phyloP scores from a whole-genome alignment of 352 stramenopile species.

The Pseudoperonospora humuli region DNA sequence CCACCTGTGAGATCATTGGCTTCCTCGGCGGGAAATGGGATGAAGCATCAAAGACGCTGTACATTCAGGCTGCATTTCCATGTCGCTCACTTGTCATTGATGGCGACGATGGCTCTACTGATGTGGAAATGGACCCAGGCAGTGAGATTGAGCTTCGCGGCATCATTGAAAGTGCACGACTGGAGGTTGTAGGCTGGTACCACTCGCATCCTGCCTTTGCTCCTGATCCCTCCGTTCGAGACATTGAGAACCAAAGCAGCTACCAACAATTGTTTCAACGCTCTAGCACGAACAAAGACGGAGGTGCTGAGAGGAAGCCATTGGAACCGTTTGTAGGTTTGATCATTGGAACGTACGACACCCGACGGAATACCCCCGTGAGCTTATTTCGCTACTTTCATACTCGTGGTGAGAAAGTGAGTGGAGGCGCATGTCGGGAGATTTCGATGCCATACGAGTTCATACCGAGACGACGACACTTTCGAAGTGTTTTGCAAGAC shows the following conservation, averaged over 20 bases:
- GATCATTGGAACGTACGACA: slow-evolving; percentile 92
- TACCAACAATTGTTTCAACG: slow-evolving; percentile 90
- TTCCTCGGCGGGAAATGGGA: slow-evolving; percentile 90
- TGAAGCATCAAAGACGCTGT: slow-evolving; percentile 67
- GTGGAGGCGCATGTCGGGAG: slow-evolving; percentile 33
- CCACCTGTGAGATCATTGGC: slow-evolving; percentile 91
- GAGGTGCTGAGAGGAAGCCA: slow-evolving; percentile 14
- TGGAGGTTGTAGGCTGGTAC: slow-evolving; percentile 93
- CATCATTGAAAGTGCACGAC: slow-evolving; percentile 81
- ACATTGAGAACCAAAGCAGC: slow-evolving; percentile 92
- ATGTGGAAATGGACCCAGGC: slow-evolving; percentile 93
- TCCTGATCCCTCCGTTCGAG: slow-evolving; percentile 87
- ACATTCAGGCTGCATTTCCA: slow-evolving; percentile 90
- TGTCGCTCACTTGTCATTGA: slow-evolving; percentile 85
- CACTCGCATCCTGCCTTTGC: slow-evolving; percentile 92
- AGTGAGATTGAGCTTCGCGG: slow-evolving; percentile 88
- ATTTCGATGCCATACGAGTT: slow-evolving; percentile 71
- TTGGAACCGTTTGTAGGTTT: slow-evolving; percentile 90
- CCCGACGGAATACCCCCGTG: slow-evolving; percentile 54
- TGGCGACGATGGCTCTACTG: slow-evolving; percentile 86
- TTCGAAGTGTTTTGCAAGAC: slow-evolving; percentile 37
- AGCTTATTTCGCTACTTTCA: slow-evolving; percentile 85
- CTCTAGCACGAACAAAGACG: slow-evolving; percentile 10
- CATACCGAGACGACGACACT: slow-evolving; percentile 41
- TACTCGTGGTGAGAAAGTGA: slow-evolving; percentile 62